Base-by-base conservation (phyloP, 352 stramenopile genomes). In the Phytophthora sojae region DNA sequence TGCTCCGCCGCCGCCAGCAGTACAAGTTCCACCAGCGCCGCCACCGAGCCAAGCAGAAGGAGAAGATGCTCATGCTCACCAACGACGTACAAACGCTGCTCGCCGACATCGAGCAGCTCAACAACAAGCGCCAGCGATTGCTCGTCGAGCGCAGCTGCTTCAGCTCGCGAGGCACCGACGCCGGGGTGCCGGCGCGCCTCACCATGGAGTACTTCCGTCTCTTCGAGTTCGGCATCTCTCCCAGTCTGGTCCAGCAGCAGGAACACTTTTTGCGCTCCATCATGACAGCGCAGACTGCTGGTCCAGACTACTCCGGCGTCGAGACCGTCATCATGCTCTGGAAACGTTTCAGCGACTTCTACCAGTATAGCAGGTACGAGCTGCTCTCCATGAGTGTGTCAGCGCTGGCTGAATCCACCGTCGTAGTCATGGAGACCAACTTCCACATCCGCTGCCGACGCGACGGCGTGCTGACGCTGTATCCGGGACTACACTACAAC, bases 1-100 rank as follows among this genome's bases (percentile, higher is more conserved):
- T 85, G 26, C 61, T 80, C 21, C 75, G 79, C 4, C 61, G 77
- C 26, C 77, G 83, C 6, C 70, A 83, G 49, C 86, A 92, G 64
- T 91, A 91, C 72, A 90, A 89, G 37, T 79, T 87, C 61, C 83
- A 92, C 62, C 84, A 94, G 63, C 83, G 80, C 2, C 83, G 75
- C 60, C 86, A 92, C 60, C 81, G 84, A 21, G 84, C 83, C 51
- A 88, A 90, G 73, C 81, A 90, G 57, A 91, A 91, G 52, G 63
- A 79, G 54, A 83, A 83, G 64, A 64, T 71, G 39, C 32, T 79
- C 29, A 69, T 56, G 56, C 78, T 90, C 11, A 76, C 77, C 21
- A 60, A 81, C 14, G 73, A 91, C 11, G 76, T 89, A 19, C 49
- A 79, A 42, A 56, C 45, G n/a, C 59, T 93, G 6, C 37, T 78